Conservation (phyloP, 805 yeast species). For the Myxozyma melibiosi region DNA sequence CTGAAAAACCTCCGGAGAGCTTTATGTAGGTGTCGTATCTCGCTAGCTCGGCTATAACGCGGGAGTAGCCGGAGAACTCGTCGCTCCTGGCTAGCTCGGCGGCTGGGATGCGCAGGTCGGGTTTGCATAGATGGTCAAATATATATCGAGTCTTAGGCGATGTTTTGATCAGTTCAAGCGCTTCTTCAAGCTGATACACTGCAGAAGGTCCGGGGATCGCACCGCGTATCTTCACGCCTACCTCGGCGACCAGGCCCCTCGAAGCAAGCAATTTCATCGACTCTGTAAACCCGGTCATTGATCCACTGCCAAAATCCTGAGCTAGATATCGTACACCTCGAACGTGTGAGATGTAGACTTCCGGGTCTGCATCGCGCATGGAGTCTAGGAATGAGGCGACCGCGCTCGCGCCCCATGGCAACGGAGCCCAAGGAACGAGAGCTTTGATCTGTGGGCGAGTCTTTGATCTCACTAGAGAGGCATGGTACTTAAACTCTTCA, state of each 20-base stretch:
- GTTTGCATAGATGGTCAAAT: slow-evolving; percentile 51
- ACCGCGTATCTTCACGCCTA: slow-evolving; percentile 47
- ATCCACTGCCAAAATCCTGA: slow-evolving; percentile 47
- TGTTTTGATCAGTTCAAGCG: slow-evolving; percentile 38
- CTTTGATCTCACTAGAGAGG: slow-evolving; percentile 18
- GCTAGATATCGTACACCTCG: slow-evolving; percentile 50
- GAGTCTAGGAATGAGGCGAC: slow-evolving; percentile 28
- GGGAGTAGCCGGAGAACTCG: slow-evolving; percentile 11
- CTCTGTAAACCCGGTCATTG: slow-evolving; percentile 39
- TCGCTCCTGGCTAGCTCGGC: neutral
- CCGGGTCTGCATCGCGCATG: slow-evolving; percentile 27
- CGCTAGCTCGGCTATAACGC: slow-evolving; percentile 10
- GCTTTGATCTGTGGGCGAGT: slow-evolving; percentile 35
- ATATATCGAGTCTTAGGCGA: slow-evolving; percentile 43
- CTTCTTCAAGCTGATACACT: slow-evolving; percentile 48
- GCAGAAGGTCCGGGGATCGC: slow-evolving; percentile 39
- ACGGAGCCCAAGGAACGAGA: slow-evolving; percentile 52
- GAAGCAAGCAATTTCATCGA: slow-evolving; percentile 44
- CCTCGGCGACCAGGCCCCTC: slow-evolving; percentile 44
- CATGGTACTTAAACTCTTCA: slow-evolving; percentile 40
- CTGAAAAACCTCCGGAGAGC: slow-evolving; percentile 49
- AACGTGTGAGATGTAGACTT: slow-evolving; percentile 32
- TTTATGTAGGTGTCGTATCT: slow-evolving; percentile 42
- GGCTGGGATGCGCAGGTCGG: slow-evolving; percentile 39
- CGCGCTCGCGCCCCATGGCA: slow-evolving; percentile 42